Conservation (phyloP, 2,329 filamentous ascomycete species). For the Neonectria neomacrospora region DNA sequence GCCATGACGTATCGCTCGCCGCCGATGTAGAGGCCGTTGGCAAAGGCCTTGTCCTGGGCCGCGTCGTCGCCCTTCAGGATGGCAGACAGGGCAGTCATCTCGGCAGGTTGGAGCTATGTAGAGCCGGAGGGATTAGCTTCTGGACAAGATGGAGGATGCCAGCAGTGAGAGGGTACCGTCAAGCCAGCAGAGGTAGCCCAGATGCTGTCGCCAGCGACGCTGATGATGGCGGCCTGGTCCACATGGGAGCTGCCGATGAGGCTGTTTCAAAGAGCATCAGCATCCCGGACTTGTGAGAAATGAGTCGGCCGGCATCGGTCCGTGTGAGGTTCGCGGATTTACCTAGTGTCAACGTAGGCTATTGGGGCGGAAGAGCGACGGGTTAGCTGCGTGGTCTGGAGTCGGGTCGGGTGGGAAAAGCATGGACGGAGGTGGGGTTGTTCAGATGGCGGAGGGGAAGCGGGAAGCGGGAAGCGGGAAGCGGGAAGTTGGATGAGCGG, state of each 20-base stretch:
- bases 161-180: slow-evolving; percentile 65
- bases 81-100: slow-evolving; percentile 68
- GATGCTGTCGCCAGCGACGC: slow-evolving; percentile 79
- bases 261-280: slow-evolving; percentile 60
- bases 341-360: slow-evolving; percentile 66
- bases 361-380: slow-evolving; percentile 24
- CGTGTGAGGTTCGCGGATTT: slow-evolving; percentile 38
- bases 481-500: slow-evolving; percentile 28
- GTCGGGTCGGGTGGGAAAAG: slow-evolving; percentile 1
- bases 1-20: slow-evolving; percentile 83
- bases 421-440: slow-evolving; percentile 41
- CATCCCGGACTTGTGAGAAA: slow-evolving; percentile 20
- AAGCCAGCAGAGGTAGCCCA: slow-evolving; percentile 81
- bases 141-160: background rate
- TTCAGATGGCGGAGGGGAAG: slow-evolving; percentile 34
- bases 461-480: slow-evolving; percentile 15
- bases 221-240: slow-evolving; percentile 88
- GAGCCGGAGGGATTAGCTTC: slow-evolving; percentile 24
- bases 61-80: slow-evolving; percentile 59
- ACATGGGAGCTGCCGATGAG: slow-evolving; percentile 82
- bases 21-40: slow-evolving; percentile 78
- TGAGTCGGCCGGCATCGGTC: slow-evolving; percentile 1
- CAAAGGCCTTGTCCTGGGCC: slow-evolving; percentile 73
- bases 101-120: slow-evolving; percentile 56
- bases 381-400: slow-evolving; percentile 27